These are phyloP conservation scores for Neurospora sp. DNA, from an alignment of 495 filamentous ascomycete species.

Conservation along the genomic window DNA sequence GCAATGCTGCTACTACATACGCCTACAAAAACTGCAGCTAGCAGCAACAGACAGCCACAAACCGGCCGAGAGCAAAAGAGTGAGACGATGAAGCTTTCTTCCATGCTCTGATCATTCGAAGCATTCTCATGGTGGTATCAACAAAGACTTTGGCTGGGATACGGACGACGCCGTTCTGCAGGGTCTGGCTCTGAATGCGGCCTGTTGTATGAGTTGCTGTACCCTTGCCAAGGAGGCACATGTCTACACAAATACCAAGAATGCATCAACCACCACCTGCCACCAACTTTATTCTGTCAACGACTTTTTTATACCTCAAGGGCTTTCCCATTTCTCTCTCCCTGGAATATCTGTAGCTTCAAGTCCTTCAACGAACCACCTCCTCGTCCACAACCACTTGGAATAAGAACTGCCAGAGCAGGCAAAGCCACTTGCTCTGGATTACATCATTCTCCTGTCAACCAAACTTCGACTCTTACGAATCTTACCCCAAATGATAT, in stretches of 20 bases:
- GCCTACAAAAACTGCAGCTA: neutral
- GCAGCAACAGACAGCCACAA: neutral
- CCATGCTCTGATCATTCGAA: neutral
- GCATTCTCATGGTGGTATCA: neutral
- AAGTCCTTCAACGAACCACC: neutral
- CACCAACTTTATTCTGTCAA: neutral
- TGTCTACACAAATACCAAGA: neutral
- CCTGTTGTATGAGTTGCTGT: neutral
- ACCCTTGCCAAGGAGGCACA: neutral
- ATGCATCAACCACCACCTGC: neutral
- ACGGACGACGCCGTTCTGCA: too few species aligned
- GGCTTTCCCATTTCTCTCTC: neutral
- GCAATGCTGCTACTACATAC: neutral
- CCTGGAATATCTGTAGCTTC: neutral
- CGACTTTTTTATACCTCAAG: neutral
- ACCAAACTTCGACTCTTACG: neutral
- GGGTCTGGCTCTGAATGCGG: neutral
- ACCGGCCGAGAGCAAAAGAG: neutral
- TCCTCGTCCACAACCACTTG: neutral
- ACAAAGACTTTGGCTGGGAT: neutral
- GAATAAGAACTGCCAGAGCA: neutral
- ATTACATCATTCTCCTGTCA: neutral
- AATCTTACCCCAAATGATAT: conserved; percentile 20
- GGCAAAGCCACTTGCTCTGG: neutral
- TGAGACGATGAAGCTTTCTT: neutral